phyloP scores from a whole-genome alignment of 495 filamentous ascomycete genomes.

The Xylaria telfairii region DNA sequence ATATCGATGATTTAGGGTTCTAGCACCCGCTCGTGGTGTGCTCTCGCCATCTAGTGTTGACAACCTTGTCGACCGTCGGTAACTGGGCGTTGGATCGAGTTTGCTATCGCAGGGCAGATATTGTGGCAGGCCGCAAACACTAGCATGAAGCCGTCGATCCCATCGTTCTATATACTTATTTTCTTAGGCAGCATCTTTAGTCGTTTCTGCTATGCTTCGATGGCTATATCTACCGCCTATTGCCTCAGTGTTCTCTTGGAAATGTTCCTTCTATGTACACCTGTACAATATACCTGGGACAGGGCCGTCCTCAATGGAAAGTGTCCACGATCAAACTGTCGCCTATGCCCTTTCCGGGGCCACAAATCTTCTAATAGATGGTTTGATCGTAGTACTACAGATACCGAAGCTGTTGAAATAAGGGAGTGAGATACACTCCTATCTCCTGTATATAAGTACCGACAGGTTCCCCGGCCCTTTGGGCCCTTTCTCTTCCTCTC shows the following conservation, averaged over 20 bases:
- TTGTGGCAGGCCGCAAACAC: conserved; percentile 23
- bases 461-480: no score
- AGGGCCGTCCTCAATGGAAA: background rate
- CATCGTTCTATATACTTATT: conserved; percentile 20
- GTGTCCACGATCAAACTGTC: background rate
- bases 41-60: no score
- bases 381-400: background rate
- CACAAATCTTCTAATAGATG: conserved; percentile 1
- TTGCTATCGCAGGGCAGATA: conserved; percentile 35
- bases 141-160: conserved; percentile 19
- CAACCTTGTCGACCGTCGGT: background rate
- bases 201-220: background rate
- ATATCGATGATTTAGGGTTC: no score
- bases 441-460: no score
- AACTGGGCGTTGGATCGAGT: conserved; percentile 11
- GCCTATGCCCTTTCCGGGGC: background rate
- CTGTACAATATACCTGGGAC: conserved; percentile 8
- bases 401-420: no score
- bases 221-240: background rate
- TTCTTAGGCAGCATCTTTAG: background rate
- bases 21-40: no score
- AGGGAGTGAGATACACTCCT: no score
- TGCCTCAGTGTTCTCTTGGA: background rate
- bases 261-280: conserved; percentile 1
- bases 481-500: no score